Evolutionary conservation across 805 yeast genomes (phyloP).

Genomic region (Metschnikowia proteae): DNA sequence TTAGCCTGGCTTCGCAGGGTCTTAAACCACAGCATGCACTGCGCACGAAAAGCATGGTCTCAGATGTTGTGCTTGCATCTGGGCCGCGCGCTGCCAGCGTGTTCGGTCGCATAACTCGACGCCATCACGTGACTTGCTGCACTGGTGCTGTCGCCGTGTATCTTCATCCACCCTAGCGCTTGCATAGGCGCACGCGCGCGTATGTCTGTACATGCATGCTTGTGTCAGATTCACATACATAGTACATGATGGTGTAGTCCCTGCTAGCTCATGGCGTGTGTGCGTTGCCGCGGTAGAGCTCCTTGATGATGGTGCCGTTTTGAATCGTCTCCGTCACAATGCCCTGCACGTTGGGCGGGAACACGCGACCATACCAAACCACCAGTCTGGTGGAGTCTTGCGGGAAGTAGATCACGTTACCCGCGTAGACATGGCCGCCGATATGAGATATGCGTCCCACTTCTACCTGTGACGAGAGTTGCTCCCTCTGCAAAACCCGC

Average conservation of each 20-base stretch:
- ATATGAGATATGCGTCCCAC: constrained; percentile 68
- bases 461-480: constrained; percentile 23
- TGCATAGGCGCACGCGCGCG: constrained; percentile 6
- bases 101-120: constrained; percentile 2
- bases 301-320: constrained; percentile 48
- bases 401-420: constrained; percentile 61
- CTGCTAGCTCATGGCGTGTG: no score
- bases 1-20: not conserved
- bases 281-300: constrained; percentile 49
- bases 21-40: constrained; percentile 5
- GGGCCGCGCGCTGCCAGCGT: constrained; percentile 4
- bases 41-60: constrained; percentile 5
- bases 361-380: constrained; percentile 77
- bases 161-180: not conserved
- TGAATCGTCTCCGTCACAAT: constrained; percentile 54
- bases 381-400: constrained; percentile 31
- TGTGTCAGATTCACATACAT: constrained; percentile 2
- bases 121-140: constrained; percentile 2
- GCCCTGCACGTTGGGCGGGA: constrained; percentile 63
- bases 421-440: constrained; percentile 88
- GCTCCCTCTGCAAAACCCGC: constrained; percentile 33
- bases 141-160: not conserved
- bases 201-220: constrained; percentile 5
- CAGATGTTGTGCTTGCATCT: constrained; percentile 2
- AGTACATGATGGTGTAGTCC: not conserved